Evolutionary conservation across 495 filamentous ascomycete genomes (phyloP), one percentile per base, ranked within the genome.

Genomic region (Talaromyces wortmannii): DNA sequence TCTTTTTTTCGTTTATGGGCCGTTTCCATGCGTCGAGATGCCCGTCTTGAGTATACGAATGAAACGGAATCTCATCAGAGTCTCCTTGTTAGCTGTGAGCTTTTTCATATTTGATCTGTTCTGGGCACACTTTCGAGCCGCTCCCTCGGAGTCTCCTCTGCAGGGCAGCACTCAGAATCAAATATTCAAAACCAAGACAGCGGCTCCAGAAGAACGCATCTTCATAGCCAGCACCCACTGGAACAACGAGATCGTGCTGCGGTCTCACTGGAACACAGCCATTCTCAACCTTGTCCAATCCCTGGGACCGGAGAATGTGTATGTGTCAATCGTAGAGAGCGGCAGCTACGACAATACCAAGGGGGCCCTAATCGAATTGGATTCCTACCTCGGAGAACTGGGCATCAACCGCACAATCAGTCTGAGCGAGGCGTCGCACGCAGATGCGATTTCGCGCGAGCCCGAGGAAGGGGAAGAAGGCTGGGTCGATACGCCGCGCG

Each of bases 321-420:
- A 81, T 60, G 77, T 92, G 47, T 84, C 80, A 36, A 75, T 90
- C 15, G 81, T 82, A 57, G 88, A 91, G 60, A 85, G 80, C 54
- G 87, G 87, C 7, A 88, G 85, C 62, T 85, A 78, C 72, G 89
- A 91, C 65, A 67, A 83, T 55, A 82, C 83, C 10, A 90, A 88
- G 67, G 79, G 67, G 3, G 83, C 80, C 5, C 67, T 92, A 55
- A 63, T 66, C n/a, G 77, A 82, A 10, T 70, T 92, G 11, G 80
- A 88, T 51, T 42, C 16, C 2, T 18, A 12, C 5, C 52, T 53
- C n/a, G 52, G 40, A 31, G 13, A 8, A 40, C 12, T 53, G n/a
- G 30, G 16, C 2, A 42, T 45, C 5, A 36, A 23, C 13, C 43
- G 52, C 11, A 53, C 30, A 18, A 53, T 53, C 23, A 53, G 32